These are phyloP conservation scores for Nemania bipapillata DNA, from an alignment of 2,329 filamentous ascomycete species.

Conservation along the genomic window DNA sequence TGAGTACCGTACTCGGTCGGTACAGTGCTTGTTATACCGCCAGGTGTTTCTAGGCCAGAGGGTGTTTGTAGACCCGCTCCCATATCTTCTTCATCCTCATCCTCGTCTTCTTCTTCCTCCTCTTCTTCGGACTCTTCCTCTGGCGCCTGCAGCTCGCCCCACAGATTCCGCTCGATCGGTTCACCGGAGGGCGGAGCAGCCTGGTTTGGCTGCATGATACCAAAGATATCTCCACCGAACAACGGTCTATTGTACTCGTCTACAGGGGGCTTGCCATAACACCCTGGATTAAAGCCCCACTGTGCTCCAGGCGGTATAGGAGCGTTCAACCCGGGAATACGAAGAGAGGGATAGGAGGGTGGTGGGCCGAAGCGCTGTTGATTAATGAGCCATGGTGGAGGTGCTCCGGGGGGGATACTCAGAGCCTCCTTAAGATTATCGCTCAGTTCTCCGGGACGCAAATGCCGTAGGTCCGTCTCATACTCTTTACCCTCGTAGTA, in stretches of 20 bases:
- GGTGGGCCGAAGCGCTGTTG: constrained; percentile 94
- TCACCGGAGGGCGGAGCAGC: constrained; percentile 68
- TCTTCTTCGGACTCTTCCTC: constrained; percentile 71
- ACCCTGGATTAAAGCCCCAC: constrained; percentile 95
- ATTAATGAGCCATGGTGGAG: constrained; percentile 96
- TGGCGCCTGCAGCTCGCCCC: constrained; percentile 85
- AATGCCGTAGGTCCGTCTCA: constrained; percentile 91
- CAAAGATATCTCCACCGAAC: constrained; percentile 95
- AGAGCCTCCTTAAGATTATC: constrained; percentile 91
- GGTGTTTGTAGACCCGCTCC: constrained; percentile 77
- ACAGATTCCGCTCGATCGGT: constrained; percentile 84
- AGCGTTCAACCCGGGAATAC: constrained; percentile 92
- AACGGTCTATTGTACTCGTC: constrained; percentile 92
- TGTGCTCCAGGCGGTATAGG: constrained; percentile 87
- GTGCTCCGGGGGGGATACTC: constrained; percentile 90
- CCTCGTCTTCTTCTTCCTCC: constrained; percentile 77
- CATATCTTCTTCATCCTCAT: constrained; percentile 70
- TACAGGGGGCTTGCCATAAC: constrained; percentile 94
- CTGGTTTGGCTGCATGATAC: constrained; percentile 66
- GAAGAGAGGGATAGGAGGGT: constrained; percentile 93
- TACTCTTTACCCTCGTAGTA: constrained; percentile 99
- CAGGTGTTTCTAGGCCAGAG: constrained; percentile 80
- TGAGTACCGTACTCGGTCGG: constrained; percentile 81
- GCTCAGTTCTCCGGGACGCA: constrained; percentile 88
- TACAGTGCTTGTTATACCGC: constrained; percentile 81